These are phyloP conservation scores for Vigna angularis DNA, from an alignment of 306 rosid genomes.

Conservation along the genomic window DNA sequence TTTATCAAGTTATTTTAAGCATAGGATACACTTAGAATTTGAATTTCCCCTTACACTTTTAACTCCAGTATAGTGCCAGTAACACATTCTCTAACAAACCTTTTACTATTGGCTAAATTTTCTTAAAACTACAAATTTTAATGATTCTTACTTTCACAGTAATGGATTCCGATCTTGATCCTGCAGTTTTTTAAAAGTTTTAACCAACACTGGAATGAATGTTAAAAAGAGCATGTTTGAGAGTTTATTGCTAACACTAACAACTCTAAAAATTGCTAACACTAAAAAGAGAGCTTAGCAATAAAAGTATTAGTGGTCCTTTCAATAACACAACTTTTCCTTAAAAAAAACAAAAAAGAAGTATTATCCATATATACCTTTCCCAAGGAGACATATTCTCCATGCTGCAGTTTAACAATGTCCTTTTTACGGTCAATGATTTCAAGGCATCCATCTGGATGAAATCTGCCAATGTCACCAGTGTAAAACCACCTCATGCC, in stretches of 20 bases:
- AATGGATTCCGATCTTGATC: too few species aligned
- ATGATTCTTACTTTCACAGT: too few species aligned
- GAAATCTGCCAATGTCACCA: conserved; percentile 87
- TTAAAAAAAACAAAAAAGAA: not conserved
- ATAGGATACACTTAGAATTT: not conserved
- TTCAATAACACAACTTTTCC: not conserved
- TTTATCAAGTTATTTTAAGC: not conserved
- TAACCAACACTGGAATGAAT: too few species aligned
- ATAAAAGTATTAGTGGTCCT: not conserved
- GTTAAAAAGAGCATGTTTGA: too few species aligned
- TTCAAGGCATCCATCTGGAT: conserved; percentile 88
- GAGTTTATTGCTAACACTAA: too few species aligned
- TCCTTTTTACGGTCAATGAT: conserved; percentile 92
- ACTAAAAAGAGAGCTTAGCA: not conserved
- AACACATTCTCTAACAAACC: too few species aligned
- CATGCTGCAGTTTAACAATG: conserved; percentile 91
- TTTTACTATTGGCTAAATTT: too few species aligned
- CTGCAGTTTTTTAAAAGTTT: too few species aligned
- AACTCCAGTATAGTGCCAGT: too few species aligned
- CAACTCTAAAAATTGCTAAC: not conserved
- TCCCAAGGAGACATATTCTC: conserved; percentile 92
- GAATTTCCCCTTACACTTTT: not conserved
- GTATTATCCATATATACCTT: conserved; percentile 64
- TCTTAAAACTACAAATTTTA: too few species aligned
- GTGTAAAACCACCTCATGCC: conserved; percentile 95